phyloP scores from a whole-genome alignment of 176 grass and related monocot species.

The Paspalum vaginatum region DNA sequence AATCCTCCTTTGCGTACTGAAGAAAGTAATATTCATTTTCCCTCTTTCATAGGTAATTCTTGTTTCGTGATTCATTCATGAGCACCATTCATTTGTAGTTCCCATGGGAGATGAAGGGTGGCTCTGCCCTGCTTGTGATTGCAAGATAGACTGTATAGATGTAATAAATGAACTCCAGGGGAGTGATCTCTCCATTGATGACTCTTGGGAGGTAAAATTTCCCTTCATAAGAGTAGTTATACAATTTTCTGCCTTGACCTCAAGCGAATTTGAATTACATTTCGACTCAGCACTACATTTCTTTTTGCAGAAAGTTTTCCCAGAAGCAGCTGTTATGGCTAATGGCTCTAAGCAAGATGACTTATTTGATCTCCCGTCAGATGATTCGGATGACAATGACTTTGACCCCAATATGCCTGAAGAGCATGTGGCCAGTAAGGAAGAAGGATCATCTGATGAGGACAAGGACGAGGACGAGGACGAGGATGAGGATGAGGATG shows the following conservation, averaged over 20 bases:
- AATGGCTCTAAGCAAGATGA: slow-evolving; percentile 56
- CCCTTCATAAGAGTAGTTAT: slow-evolving; percentile 9
- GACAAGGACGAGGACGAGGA: slow-evolving; percentile 55
- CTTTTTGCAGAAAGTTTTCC: slow-evolving; percentile 86
- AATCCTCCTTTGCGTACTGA: slow-evolving; percentile 75
- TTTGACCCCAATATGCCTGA: slow-evolving; percentile 56
- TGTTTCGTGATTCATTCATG: slow-evolving; percentile 40
- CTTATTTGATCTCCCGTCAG: slow-evolving; percentile 67
- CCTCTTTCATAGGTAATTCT: slow-evolving; percentile 13
- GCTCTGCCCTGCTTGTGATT: slow-evolving; percentile 94
- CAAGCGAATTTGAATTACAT: slow-evolving; percentile 8
- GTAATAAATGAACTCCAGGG: slow-evolving; percentile 82
- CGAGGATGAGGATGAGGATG: slow-evolving; percentile 51
- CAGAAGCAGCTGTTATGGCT: slow-evolving; percentile 59
- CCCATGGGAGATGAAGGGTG: slow-evolving; percentile 86
- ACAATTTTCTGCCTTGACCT: slow-evolving; percentile 3
- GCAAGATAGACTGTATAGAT: slow-evolving; percentile 88
- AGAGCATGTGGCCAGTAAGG: slow-evolving; percentile 43
- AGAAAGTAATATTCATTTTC: slow-evolving; percentile 68
- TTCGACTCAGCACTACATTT: slow-evolving; percentile 15
- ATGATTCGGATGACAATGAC: slow-evolving; percentile 86
- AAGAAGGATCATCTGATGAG: slow-evolving; percentile 46
- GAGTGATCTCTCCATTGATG: slow-evolving; percentile 59
- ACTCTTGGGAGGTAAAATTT: slow-evolving; percentile 82
- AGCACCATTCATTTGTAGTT: slow-evolving; percentile 58